Evolutionary conservation across 176 grass and related monocot genomes (phyloP).

Genomic region (Avena eriantha): DNA sequence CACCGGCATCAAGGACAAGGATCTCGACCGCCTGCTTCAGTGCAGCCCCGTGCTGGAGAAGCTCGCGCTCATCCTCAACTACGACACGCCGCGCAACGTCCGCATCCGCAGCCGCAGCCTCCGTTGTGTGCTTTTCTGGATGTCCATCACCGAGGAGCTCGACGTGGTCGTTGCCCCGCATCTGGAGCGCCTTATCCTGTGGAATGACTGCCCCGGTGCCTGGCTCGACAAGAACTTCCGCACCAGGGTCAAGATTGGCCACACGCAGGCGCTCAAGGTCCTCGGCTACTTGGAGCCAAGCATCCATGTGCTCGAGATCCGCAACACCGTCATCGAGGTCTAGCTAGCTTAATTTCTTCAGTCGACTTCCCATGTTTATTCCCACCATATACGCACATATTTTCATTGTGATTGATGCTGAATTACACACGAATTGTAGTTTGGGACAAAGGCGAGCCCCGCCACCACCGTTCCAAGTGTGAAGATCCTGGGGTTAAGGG

Average conservation of each 20-base stretch:
- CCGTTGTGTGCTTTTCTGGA: conserved; percentile 37
- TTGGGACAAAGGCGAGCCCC: conserved; percentile 25
- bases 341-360: background rate
- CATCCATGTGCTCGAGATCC: conserved; percentile 37
- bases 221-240: background rate
- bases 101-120: conserved; percentile 43
- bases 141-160: background rate
- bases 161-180: conserved; percentile 25
- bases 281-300: conserved; percentile 48
- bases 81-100: background rate
- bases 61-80: conserved; percentile 24
- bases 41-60: conserved; percentile 52
- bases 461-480: conserved; percentile 43
- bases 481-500: conserved; percentile 43
- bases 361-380: background rate
- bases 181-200: conserved; percentile 49
- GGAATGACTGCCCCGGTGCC: background rate
- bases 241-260: conserved; percentile 41
- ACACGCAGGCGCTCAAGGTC: conserved; percentile 39
- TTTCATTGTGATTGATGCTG: background rate
- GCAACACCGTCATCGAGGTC: conserved; percentile 40
- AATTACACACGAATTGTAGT: conserved; percentile 21
- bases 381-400: background rate
- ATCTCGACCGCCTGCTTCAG: conserved; percentile 39
- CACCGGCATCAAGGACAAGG: background rate